Evolutionary conservation across 2,329 filamentous ascomycete species (phyloP).

Genomic region (Aurifilum marmelostoma): DNA sequence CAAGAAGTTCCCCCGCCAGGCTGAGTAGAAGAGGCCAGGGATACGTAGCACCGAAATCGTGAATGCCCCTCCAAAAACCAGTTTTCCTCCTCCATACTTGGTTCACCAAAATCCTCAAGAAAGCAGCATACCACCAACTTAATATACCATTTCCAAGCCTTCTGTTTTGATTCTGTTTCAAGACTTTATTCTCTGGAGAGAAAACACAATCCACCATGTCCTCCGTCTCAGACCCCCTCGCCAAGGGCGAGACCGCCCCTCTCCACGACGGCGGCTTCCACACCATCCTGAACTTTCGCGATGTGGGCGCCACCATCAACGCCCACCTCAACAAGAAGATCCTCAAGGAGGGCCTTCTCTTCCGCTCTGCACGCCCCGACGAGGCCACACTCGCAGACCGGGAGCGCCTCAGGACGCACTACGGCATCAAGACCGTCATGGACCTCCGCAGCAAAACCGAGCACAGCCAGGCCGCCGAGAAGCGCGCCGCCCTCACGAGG

Average conservation of each 20-base stretch:
- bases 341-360: constrained; percentile 66
- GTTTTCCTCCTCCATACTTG: neutral
- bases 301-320: constrained; percentile 73
- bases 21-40: neutral
- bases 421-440: constrained; percentile 72
- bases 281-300: constrained; percentile 74
- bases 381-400: constrained; percentile 71
- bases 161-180: no score
- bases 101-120: neutral
- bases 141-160: neutral
- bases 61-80: neutral
- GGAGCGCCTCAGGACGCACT: constrained; percentile 57
- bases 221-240: constrained; percentile 10
- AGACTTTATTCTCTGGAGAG: no score
- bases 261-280: constrained; percentile 45
- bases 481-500: constrained; percentile 54
- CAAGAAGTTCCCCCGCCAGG: neutral
- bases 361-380: constrained; percentile 72
- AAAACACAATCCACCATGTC: neutral
- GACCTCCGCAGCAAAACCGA: constrained; percentile 84
- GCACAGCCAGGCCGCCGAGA: constrained; percentile 68
- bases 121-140: neutral
- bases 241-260: neutral
- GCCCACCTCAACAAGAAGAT: constrained; percentile 48
- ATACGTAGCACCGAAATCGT: neutral